phyloP scores from a whole-genome alignment of 148 eudicot genomes.

The Dianthus caryophyllus region DNA sequence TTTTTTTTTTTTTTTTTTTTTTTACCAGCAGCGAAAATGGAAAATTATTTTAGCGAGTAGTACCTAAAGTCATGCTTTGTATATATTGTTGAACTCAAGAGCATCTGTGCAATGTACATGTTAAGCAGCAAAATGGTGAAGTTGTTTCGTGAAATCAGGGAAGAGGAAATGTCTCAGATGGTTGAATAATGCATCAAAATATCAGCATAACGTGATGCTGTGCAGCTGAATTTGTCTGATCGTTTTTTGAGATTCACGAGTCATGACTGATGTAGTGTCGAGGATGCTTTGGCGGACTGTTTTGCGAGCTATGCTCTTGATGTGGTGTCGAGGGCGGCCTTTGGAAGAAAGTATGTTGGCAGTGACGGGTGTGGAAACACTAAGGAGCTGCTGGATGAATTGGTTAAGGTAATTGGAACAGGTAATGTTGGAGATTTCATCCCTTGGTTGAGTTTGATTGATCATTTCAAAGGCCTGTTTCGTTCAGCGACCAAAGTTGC shows the following conservation, averaged over 20 bases:
- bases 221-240: conserved; percentile 22
- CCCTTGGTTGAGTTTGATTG: conserved; percentile 50
- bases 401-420: conserved; percentile 22
- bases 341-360: conserved; percentile 35
- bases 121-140: conserved; percentile 30
- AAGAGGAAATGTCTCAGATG: conserved; percentile 19
- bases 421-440: conserved; percentile 33
- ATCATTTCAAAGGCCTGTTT: conserved; percentile 28
- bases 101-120: conserved; percentile 32
- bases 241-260: conserved; percentile 11
- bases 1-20: too few relatives aligned
- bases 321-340: conserved; percentile 28
- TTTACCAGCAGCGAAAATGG: too few relatives aligned
- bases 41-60: too few relatives aligned
- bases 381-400: conserved; percentile 15
- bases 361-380: conserved; percentile 17
- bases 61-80: too few relatives aligned
- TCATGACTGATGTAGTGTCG: conserved; percentile 28
- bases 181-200: conserved; percentile 19
- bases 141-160: conserved; percentile 20
- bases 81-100: too few relatives aligned
- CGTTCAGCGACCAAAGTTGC: conserved; percentile 29
- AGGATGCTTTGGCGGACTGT: conserved; percentile 37
- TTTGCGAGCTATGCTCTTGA: too few relatives aligned
- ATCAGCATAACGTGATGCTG: background rate